These are phyloP conservation scores for Polytrichum formosum DNA, from an alignment of 225 moss, liverwort and hornwort species.

Conservation along the genomic window DNA sequence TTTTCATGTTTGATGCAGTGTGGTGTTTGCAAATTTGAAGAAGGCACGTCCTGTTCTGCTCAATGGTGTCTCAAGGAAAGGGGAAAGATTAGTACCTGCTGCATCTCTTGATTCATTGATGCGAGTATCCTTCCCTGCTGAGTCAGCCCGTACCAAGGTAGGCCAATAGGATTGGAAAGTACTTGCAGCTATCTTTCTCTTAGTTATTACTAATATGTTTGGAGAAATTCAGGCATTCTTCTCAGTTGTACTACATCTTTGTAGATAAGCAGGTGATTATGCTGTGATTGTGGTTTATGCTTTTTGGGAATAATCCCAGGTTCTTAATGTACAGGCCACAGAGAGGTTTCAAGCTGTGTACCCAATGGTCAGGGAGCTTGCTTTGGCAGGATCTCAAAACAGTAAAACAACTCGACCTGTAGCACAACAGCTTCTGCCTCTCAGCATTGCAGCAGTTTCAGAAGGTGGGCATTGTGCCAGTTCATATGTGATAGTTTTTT, in stretches of 20 bases:
- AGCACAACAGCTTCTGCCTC: slow-evolving; percentile 85
- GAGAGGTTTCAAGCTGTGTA: slow-evolving; percentile 85
- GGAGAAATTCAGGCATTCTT: no score
- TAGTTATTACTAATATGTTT: no score
- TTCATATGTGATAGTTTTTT: background rate
- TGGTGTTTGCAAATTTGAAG: slow-evolving; percentile 68
- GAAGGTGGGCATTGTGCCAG: slow-evolving; percentile 42
- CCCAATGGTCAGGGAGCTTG: slow-evolving; percentile 81
- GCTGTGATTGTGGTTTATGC: no score
- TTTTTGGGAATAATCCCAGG: background rate
- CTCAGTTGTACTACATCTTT: no score
- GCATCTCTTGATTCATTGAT: slow-evolving; percentile 63
- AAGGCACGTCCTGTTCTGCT: slow-evolving; percentile 76
- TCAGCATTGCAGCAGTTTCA: slow-evolving; percentile 56
- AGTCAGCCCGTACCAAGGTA: slow-evolving; percentile 82
- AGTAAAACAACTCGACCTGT: slow-evolving; percentile 84
- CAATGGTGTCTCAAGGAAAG: slow-evolving; percentile 82
- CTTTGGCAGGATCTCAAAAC: slow-evolving; percentile 58
- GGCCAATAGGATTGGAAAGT: background rate
- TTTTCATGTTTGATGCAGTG: slow-evolving; percentile 28
- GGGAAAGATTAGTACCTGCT: slow-evolving; percentile 88
- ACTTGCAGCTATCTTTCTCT: background rate
- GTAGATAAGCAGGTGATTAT: no score
- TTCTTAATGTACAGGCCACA: slow-evolving; percentile 52
- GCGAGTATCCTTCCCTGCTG: slow-evolving; percentile 65